phyloP scores from a whole-genome alignment of 768 basidiomycete species.

The Mycena sanguinolenta region DNA sequence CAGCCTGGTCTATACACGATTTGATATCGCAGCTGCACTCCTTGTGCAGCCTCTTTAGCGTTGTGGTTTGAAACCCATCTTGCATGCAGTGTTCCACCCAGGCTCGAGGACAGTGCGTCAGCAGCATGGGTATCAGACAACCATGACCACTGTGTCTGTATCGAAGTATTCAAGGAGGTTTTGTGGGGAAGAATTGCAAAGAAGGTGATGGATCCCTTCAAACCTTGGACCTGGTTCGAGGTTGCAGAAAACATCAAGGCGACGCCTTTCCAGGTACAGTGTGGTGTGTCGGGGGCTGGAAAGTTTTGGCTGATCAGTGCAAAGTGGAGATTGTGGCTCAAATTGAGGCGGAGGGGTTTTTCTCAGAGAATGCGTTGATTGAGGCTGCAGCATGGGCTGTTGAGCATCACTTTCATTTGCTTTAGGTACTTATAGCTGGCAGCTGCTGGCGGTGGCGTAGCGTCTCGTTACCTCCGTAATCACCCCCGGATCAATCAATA shows the following conservation, averaged over 20 bases:
- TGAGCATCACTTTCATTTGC: neutral
- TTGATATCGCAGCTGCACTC: no score
- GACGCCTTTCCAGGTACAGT: neutral
- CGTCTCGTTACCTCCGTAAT: no score
- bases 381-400: neutral
- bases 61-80: neutral
- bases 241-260: neutral
- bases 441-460: no score
- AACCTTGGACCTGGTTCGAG: neutral
- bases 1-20: no score
- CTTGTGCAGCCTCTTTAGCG: no score
- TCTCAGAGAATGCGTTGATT: neutral
- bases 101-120: neutral
- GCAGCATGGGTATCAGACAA: neutral
- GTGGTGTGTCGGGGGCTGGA: neutral
- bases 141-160: neutral
- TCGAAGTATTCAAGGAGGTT: neutral
- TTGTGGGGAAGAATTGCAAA: neutral
- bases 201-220: neutral
- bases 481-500: no score
- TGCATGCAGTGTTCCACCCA: neutral
- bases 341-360: neutral
- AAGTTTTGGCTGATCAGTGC: neutral
- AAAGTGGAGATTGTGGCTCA: neutral
- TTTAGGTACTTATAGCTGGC: neutral